phyloP scores from a whole-genome alignment of 2,329 filamentous ascomycete species.

The Hymenoscyphus albidus region DNA sequence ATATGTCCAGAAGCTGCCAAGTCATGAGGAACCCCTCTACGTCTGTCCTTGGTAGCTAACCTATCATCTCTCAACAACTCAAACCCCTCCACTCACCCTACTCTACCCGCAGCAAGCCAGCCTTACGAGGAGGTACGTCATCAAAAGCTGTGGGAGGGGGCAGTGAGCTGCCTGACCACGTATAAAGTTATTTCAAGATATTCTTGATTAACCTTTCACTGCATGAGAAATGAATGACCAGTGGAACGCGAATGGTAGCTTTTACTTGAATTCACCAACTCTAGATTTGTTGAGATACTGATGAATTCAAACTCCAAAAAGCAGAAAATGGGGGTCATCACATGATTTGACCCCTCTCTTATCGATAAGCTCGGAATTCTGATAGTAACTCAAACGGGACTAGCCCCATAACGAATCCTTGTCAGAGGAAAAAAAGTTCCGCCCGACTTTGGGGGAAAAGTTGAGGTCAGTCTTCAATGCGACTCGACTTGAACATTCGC shows the following conservation, averaged over 20 bases:
- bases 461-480: constrained; percentile 7
- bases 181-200: not conserved
- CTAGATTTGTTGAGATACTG: too few species aligned
- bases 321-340: constrained; percentile 4
- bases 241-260: not conserved
- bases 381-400: not conserved
- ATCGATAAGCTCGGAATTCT: not conserved
- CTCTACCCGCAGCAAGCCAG: constrained; percentile 1
- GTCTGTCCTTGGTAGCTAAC: not conserved
- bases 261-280: too few species aligned
- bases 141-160: constrained; percentile 3
- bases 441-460: constrained; percentile 13
- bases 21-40: not conserved
- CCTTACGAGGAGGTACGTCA: constrained; percentile 6
- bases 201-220: not conserved
- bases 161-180: constrained; percentile 8
- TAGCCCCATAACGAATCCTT: not conserved
- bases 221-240: not conserved
- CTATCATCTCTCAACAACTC: not conserved
- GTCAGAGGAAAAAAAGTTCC: constrained; percentile 13
- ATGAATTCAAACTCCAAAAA: not conserved
- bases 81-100: not conserved
- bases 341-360: not conserved
- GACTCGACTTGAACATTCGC: not conserved
- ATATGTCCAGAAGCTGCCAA: constrained; percentile 8